Conservation (phyloP, 169 alveolate genomes). For the Plasmodium fragile region DNA sequence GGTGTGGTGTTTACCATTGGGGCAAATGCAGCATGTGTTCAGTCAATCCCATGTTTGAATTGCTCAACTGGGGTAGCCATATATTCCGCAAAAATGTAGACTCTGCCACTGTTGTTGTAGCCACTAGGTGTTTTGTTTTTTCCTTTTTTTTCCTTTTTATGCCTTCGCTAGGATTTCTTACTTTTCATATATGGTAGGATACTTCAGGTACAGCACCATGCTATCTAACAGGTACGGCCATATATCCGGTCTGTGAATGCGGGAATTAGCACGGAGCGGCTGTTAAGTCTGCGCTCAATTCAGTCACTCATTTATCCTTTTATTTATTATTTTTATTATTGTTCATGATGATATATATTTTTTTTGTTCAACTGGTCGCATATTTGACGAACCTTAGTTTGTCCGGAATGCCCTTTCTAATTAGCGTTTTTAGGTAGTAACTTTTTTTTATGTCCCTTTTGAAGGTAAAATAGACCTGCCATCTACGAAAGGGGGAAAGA, state of each 20-base stretch:
- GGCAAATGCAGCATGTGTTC: background rate
- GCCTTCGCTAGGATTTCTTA: background rate
- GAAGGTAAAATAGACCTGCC: conserved; percentile 53
- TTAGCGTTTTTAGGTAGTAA: conserved; percentile 76
- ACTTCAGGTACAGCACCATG: conserved; percentile 46
- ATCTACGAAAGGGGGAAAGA: background rate
- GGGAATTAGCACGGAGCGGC: background rate
- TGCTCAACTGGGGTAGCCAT: background rate
- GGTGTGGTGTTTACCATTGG: background rate
- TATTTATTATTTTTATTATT: background rate
- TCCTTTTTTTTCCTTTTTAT: background rate
- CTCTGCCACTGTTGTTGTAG: background rate
- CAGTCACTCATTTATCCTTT: background rate
- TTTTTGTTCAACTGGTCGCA: background rate
- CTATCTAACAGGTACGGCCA: conserved; percentile 75
- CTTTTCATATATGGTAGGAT: conserved; percentile 75
- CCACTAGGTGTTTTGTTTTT: background rate
- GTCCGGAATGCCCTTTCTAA: conserved; percentile 87
- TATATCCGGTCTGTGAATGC: conserved; percentile 32
- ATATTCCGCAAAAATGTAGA: background rate
- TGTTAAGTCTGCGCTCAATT: background rate
- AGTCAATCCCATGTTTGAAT: background rate
- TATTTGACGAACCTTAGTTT: conserved; percentile 77
- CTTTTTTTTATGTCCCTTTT: conserved; percentile 71
- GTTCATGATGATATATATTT: background rate